A percentile compares a stretch with the other conserved stretches of the same genome.
Conservation (phyloP, 2,329 filamentous ascomycete genomes). For the Verticillium longisporum region DNA sequence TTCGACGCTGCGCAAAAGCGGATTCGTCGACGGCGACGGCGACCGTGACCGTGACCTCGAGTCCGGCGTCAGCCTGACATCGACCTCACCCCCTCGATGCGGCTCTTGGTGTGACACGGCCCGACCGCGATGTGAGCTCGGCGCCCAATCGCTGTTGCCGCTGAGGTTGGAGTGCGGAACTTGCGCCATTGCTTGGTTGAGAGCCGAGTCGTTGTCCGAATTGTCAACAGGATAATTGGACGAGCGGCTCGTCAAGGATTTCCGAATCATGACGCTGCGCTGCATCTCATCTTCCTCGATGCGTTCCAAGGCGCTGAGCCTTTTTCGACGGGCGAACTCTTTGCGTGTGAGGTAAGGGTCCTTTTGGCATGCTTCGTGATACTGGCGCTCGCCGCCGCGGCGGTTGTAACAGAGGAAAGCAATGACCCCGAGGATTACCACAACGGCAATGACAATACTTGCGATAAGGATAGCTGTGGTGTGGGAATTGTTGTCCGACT, state of each 20-base stretch:
- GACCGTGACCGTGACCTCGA: conserved; percentile 6
- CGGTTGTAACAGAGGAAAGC: conserved; percentile 13
- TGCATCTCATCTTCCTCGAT: conserved; percentile 28
- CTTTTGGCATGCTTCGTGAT: conserved; percentile 13
- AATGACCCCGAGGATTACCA: conserved; percentile 15
- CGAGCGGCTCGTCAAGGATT: conserved; percentile 25
- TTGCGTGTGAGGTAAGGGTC: conserved; percentile 18
- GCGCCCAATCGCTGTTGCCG: not conserved
- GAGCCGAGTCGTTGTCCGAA: not conserved
- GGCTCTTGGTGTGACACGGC: not conserved
- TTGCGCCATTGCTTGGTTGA: not conserved
- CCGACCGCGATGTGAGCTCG: not conserved
- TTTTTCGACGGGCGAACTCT: conserved; percentile 15
- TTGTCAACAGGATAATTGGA: not conserved
- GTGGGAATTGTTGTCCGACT: too few species aligned
- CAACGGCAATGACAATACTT: conserved; percentile 14
- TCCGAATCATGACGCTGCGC: conserved; percentile 33
- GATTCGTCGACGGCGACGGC: not conserved
- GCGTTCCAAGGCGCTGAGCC: conserved; percentile 17
- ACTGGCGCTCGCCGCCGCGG: conserved; percentile 14
- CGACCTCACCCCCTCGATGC: conserved; percentile 6
- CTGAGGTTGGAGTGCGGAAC: not conserved
- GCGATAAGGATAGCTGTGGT: conserved; percentile 12
- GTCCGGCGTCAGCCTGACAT: conserved; percentile 2
- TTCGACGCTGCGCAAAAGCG: not conserved